Base-by-base conservation (phyloP, 768 basidiomycete species). In the Crucibulum laeve region DNA sequence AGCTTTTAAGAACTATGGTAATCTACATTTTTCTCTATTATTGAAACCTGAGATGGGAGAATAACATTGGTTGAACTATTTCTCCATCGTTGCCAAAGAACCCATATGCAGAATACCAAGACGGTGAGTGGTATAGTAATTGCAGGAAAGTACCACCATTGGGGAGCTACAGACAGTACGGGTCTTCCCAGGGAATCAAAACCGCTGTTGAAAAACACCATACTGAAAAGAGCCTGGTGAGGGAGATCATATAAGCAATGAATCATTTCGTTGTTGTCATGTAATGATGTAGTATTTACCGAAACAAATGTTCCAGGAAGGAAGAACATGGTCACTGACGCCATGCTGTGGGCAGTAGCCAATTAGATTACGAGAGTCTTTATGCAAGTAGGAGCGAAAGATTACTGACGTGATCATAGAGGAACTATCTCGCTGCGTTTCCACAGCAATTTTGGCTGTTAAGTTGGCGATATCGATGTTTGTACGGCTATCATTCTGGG, bases 321-420 rank as follows among this genome's bases (percentile, higher is more conserved):
- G 42, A 59, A 59, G 22, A 59, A 47, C 57, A 59, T 59, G 2
- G 55, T 56, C 14, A 59, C 53, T 11, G 53, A 50, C 18, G 57
- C 53, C 48, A 59, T 59, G 14, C 57, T 58, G 17, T 22, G n/a
- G n/a, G 15, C 13, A 8, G 13, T n/a, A 3, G 25, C 18, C 4
- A 40, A n/a, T 39, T n/a, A n/a, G n/a, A n/a, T n/a, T n/a, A 14
- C 14, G 14, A 33, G 28, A 11, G 15, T 18, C 4, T 13, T 11
- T 15, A 15, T 32, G 17, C 1, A 4, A 42, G 38, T n/a, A 42
- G 11, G 22, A 21, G 17, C 5, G 38, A 21, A 23, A 21, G 8
- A n/a, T n/a, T 19, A 51, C 56, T 11, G 33, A 59, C 57, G 55
- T 53, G 25, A 56, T 56, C 57, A 59, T 59, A 8, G 55, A 50